Evolutionary conservation across 164 flowering plant genomes (phyloP), one percentile per base, ranked within the genome.

Genomic region (Euptelea pleiosperma): DNA sequence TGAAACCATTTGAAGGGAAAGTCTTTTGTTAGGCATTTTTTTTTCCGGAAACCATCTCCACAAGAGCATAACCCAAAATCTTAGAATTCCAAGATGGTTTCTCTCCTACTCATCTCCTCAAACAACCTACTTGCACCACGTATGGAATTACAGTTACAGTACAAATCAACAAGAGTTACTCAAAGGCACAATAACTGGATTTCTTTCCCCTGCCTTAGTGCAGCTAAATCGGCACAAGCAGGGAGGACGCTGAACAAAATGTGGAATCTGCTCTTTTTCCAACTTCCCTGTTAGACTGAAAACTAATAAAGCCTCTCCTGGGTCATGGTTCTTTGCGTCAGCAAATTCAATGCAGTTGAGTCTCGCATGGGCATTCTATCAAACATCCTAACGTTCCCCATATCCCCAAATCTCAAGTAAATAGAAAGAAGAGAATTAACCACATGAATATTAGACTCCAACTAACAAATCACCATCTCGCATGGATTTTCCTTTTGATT

Each of bases 331-430:
- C 46, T 65, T 75, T 9, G 42, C n/a, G n/a, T n/a, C n/a, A n/a
- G n/a, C n/a, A n/a, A n/a, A n/a, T 79, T 74, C 83, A 76, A 76
- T 42, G 77, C 69, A 59, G 75, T 67, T 36, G 69, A 67, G 66
- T 75, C 79, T 42, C 77, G 52, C 14, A 10, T 29, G 46, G 52
- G 61, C 78, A 79, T 76, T 75, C 55, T 49, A 63, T 72, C 82
- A 65, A 80, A 80, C 78, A 75, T 35, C 35, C 68, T 47, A 0
- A 66, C 82, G 26, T 7, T 14, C 5, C 0, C 65, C 63, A 77
- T 34, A 8, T 71, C 74, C 28, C 67, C 65, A 56, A 74, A 73
- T 52, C 53, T 74, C 12, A 21, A 24, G 22, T 77, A 75, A 77
- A 71, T 76, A 3, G 76, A 29, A 5, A 75, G 18, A 19, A 75